phyloP scores from a whole-genome alignment of 2,329 filamentous ascomycete species.

The Dactylellina cionopaga region DNA sequence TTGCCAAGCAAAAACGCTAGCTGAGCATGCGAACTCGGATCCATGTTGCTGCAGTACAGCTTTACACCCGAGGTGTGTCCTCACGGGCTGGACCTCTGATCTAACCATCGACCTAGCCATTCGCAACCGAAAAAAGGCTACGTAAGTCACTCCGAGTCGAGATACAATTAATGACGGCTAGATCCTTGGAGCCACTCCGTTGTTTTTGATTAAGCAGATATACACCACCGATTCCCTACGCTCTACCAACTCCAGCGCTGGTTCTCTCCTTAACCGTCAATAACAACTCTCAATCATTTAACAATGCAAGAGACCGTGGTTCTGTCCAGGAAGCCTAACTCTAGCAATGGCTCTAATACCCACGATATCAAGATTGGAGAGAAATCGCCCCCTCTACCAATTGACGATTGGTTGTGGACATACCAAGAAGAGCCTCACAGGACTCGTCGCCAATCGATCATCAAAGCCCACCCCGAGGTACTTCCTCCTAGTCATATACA shows the following conservation, averaged over 20 bases:
- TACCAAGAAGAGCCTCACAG: slow-evolving; percentile 98
- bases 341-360: neutral
- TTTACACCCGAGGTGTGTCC: neutral
- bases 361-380: neutral
- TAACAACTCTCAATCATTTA: neutral
- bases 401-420: slow-evolving; percentile 74
- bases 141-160: neutral
- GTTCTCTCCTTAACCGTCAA: no score
- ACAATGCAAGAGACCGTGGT: slow-evolving; percentile 16
- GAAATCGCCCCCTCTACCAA: neutral
- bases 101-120: no score
- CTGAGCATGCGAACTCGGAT: no score
- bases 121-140: neutral
- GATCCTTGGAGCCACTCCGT: no score
- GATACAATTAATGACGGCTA: neutral
- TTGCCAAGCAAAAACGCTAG: no score
- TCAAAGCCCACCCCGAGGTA: slow-evolving; percentile 97
- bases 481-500: slow-evolving; percentile 25
- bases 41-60: no score
- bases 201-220: no score
- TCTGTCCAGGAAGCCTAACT: slow-evolving; percentile 19
- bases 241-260: no score
- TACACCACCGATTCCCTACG: neutral
- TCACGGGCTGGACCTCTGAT: neutral
- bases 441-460: slow-evolving; percentile 88